Evolutionary conservation across 306 rosid genomes (phyloP).

Genomic region (Malus orientalis): DNA sequence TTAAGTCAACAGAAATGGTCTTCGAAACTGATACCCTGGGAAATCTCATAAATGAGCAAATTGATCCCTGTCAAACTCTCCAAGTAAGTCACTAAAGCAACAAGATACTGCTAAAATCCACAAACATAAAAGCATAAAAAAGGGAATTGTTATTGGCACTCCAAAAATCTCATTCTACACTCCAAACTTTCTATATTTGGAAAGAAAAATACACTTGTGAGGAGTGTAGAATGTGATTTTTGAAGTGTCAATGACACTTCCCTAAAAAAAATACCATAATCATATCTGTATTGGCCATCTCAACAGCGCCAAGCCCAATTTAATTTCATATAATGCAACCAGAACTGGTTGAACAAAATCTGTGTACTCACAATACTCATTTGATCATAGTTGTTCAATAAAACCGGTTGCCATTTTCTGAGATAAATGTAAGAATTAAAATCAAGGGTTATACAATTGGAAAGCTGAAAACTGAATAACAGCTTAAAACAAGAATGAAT

Average conservation of each 20-base stretch:
- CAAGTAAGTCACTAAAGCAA: constrained; percentile 17
- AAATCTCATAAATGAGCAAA: constrained; percentile 66
- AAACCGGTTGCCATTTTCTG: constrained; percentile 65
- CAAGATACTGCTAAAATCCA: background rate
- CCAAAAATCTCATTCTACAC: too few species aligned
- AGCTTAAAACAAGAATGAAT: too few species aligned
- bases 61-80: constrained; percentile 45
- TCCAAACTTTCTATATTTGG: too few species aligned
- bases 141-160: too few species aligned
- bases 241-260: too few species aligned
- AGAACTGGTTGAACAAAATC: constrained; percentile 84
- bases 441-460: too few species aligned
- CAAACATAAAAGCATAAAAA: too few species aligned
- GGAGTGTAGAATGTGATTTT: too few species aligned
- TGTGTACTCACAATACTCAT: constrained; percentile 37
- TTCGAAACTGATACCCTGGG: constrained; percentile 48
- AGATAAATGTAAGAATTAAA: constrained; percentile 2
- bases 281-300: constrained; percentile 27
- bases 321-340: constrained; percentile 87
- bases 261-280: constrained; percentile 40
- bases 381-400: constrained; percentile 45
- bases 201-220: too few species aligned
- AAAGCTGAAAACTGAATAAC: too few species aligned
- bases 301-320: constrained; percentile 66
- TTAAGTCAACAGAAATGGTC: constrained; percentile 31